Percentiles rank a stretch among this genome's conserved stretches.
Evolutionary conservation across 179 eudicot species (phyloP).

Genomic region (Spinacia oleracea): DNA sequence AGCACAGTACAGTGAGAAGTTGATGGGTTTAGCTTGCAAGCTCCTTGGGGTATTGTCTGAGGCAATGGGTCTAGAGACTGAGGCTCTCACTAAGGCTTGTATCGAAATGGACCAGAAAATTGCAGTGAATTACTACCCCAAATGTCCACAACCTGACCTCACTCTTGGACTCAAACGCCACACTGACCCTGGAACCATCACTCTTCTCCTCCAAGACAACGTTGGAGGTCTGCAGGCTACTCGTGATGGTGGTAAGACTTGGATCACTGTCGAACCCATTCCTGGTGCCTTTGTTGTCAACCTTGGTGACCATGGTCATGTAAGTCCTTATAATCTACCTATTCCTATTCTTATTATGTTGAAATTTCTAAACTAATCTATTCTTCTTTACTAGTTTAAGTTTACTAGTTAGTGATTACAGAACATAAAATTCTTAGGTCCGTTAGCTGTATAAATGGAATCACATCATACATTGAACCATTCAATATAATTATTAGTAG

Average conservation of each 20-base stretch:
- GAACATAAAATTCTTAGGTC: not conserved
- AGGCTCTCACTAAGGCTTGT: constrained; percentile 79
- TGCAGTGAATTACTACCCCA: constrained; percentile 86
- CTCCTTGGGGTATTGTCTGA: constrained; percentile 80
- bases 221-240: constrained; percentile 86
- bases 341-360: not conserved
- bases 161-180: constrained; percentile 77
- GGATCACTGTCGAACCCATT: constrained; percentile 87
- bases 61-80: constrained; percentile 84
- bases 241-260: constrained; percentile 69
- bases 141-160: constrained; percentile 84
- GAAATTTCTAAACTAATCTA: too few relatives aligned
- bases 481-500: not conserved
- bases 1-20: constrained; percentile 57
- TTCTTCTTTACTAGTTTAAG: too few relatives aligned
- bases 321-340: constrained; percentile 32
- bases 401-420: too few relatives aligned
- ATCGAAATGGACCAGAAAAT: constrained; percentile 93
- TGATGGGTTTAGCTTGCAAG: constrained; percentile 74
- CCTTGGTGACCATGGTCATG: constrained; percentile 84
- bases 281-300: constrained; percentile 83
- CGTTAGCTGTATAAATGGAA: not conserved
- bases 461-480: not conserved
- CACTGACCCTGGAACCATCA: constrained; percentile 79
- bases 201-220: constrained; percentile 69